Evolutionary conservation across 2,329 filamentous ascomycete species (phyloP).

Genomic region (Beauveria sp.): DNA sequence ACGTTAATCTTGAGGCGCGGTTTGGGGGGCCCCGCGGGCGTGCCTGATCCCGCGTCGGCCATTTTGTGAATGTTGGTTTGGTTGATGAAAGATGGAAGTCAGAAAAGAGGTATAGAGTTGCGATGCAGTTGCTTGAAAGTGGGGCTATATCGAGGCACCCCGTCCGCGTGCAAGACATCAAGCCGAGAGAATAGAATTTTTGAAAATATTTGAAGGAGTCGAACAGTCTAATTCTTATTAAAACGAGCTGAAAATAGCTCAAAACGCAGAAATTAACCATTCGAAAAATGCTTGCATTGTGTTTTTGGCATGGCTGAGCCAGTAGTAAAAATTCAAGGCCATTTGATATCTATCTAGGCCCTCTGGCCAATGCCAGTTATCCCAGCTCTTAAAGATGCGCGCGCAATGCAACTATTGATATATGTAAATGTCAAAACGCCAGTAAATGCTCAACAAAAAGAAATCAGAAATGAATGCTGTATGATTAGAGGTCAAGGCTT

Average conservation of each 20-base stretch:
- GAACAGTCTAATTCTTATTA: not conserved
- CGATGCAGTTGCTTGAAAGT: not conserved
- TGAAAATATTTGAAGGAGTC: not conserved
- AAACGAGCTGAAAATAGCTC: not conserved
- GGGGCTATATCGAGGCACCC: not conserved
- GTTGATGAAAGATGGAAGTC: not conserved
- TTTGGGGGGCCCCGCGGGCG: conserved; percentile 23
- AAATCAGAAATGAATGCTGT: conserved; percentile 3
- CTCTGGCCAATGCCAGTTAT: not conserved
- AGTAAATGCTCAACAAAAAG: conserved; percentile 9
- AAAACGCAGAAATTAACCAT: too few relatives aligned
- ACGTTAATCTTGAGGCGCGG: conserved; percentile 34
- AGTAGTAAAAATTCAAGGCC: not conserved
- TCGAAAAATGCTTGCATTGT: not conserved
- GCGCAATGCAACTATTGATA: not conserved
- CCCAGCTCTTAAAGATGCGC: not conserved
- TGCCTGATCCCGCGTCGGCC: conserved; percentile 20
- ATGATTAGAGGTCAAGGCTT: conserved; percentile 25
- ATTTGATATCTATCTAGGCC: not conserved
- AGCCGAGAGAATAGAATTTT: not conserved
- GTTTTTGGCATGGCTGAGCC: not conserved
- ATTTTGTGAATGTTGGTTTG: conserved; percentile 15
- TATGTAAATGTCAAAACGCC: conserved; percentile 11
- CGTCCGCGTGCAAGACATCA: not conserved
- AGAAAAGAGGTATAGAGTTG: not conserved